Conservation (phyloP, 2,329 filamentous ascomycete genomes). For the Aspergillus flavus region DNA sequence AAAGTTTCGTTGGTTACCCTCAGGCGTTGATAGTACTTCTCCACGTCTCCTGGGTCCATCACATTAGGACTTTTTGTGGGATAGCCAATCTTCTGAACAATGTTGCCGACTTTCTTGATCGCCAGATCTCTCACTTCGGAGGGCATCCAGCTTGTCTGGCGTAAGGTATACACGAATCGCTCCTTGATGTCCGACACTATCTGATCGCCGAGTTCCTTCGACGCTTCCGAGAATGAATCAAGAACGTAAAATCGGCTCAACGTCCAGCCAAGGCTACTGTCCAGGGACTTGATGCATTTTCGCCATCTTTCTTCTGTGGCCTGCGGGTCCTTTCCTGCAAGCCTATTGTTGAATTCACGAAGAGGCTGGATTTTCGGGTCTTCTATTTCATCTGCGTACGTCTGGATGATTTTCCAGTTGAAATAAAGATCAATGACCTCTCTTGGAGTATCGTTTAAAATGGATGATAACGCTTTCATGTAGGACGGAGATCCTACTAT, state of each 20-base stretch:
- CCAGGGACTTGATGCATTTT: conserved; percentile 62
- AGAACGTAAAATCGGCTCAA: conserved; percentile 72
- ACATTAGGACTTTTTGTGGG: conserved; percentile 65
- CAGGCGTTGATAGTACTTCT: conserved; percentile 59
- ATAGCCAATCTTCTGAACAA: conserved; percentile 70
- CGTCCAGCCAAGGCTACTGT: conserved; percentile 66
- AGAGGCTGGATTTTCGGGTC: conserved; percentile 63
- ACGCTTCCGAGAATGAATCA: conserved; percentile 66
- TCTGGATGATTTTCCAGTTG: conserved; percentile 64
- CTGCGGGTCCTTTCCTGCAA: conserved; percentile 65
- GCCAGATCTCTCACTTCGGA: conserved; percentile 61
- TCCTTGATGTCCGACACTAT: conserved; percentile 72
- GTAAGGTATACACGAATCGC: conserved; percentile 64
- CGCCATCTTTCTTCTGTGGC: conserved; percentile 67
- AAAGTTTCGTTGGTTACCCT: conserved; percentile 55
- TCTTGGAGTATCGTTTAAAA: conserved; percentile 57
- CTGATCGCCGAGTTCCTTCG: conserved; percentile 67
- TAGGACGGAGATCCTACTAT: conserved; percentile 65
- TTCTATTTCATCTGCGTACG: conserved; percentile 58
- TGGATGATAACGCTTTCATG: conserved; percentile 58
- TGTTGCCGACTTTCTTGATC: conserved; percentile 67
- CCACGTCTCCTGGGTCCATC: conserved; percentile 58
- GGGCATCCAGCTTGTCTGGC: conserved; percentile 66
- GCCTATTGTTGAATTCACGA: conserved; percentile 60
- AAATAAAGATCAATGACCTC: conserved; percentile 65